Base-by-base conservation (phyloP, 129 eudicot species). In the Glebionis coronaria region DNA sequence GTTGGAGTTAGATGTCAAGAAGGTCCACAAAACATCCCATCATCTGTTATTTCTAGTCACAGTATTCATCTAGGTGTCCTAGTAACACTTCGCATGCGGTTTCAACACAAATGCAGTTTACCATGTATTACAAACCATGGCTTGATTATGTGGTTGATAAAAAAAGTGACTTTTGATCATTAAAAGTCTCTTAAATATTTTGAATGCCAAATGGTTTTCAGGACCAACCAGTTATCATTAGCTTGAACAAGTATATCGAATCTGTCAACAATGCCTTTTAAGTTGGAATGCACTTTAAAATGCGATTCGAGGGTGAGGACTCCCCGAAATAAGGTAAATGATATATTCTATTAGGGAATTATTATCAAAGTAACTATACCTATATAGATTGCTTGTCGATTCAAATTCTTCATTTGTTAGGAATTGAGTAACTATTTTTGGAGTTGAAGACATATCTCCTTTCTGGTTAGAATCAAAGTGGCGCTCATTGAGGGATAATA, bases 61-160 rank as follows among this genome's bases (percentile, higher is more conserved):
- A 92, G 98, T 64, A 91, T 91, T 95, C 98, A 91, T 72, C 81
- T 88, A 20, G 98, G 98, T 51, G 96, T 91, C 56, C 95, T 92
- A 56, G 98, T 96, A 20, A 92, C 98, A 96, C 98, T 57, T 92
- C 96, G 50, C 98, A 92, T 79, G 98, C 98, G 11, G 77, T 92
- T 7, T 46, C 82, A 13, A 84, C 96, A 35, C 76, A 78, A 38
- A 86, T 2, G 25, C 98, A 13, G 53, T 88, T 92, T 77, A 82
- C 86, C 9, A 96, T 92, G 68, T 88, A 82, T 71, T 88, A 92
- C 81, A 92, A 92, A 63, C 98, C 98, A 70, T 84, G 98, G 98
- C 82, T 68, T 53, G 69, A 55, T 69, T 54, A 40, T 13, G 27
- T 11, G 28, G 6, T 25, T 45, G 4, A 47, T 56, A 16, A 14